phyloP scores from a whole-genome alignment of 345 rosid genomes.

The Cochlearia excelsa region DNA sequence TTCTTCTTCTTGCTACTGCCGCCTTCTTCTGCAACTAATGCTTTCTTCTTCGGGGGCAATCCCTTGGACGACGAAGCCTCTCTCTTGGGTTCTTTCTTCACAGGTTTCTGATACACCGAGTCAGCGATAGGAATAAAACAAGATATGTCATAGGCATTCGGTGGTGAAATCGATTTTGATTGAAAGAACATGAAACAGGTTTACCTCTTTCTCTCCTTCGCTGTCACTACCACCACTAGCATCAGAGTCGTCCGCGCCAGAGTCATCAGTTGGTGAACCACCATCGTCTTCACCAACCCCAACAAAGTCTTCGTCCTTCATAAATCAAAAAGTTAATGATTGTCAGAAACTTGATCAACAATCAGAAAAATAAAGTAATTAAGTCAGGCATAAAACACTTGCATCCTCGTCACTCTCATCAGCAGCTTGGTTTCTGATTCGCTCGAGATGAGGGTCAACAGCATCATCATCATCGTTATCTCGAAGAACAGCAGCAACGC shows the following conservation, averaged over 20 bases:
- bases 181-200: slow-evolving; percentile 22
- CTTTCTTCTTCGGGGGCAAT: slow-evolving; percentile 60
- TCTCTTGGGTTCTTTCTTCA: slow-evolving; percentile 61
- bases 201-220: slow-evolving; percentile 79
- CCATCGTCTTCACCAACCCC: slow-evolving; percentile 65
- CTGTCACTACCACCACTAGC: slow-evolving; percentile 59
- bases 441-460: slow-evolving; percentile 92
- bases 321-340: neutral
- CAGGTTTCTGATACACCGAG: slow-evolving; percentile 53
- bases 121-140: neutral
- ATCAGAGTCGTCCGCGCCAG: slow-evolving; percentile 74
- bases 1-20: slow-evolving; percentile 68
- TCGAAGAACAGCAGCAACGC: slow-evolving; percentile 73
- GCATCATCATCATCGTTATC: slow-evolving; percentile 72
- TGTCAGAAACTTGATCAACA: slow-evolving; percentile 19
- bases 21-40: slow-evolving; percentile 61
- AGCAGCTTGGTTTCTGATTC: slow-evolving; percentile 80
- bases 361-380: slow-evolving; percentile 6
- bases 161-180: neutral
- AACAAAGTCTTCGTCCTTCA: slow-evolving; percentile 95
- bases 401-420: slow-evolving; percentile 99
- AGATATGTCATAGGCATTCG: slow-evolving; percentile 5
- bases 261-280: slow-evolving; percentile 97
- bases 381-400: slow-evolving; percentile 6
- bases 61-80: slow-evolving; percentile 64